Conservation (phyloP, 140 eudicot species). For the Erigeron philadelphicus region DNA sequence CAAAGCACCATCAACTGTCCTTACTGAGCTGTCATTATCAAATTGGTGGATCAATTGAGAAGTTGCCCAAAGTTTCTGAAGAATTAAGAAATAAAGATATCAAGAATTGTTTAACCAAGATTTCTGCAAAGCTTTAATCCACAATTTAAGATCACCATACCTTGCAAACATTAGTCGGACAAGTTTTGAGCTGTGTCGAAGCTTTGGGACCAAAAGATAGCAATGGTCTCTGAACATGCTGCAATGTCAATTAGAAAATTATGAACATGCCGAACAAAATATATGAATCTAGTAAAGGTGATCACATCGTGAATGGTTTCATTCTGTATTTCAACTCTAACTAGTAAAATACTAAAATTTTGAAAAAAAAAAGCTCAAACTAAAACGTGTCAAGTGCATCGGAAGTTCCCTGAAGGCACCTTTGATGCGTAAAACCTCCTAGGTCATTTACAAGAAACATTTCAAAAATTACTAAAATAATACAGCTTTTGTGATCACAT, state of each 20-base stretch:
- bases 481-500: not conserved
- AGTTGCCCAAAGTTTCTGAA: conserved; percentile 68
- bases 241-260: conserved; percentile 30
- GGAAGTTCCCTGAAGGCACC: not conserved
- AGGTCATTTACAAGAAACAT: not conserved
- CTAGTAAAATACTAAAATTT: no score
- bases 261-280: not conserved
- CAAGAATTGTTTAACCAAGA: conserved; percentile 14
- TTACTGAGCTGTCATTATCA: conserved; percentile 53
- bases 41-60: conserved; percentile 66
- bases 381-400: not conserved
- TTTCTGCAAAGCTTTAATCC: conserved; percentile 3
- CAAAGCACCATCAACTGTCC: conserved; percentile 66
- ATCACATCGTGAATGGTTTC: no score
- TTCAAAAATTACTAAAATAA: not conserved
- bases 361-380: no score
- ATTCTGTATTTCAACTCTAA: no score
- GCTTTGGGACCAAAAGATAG: conserved; percentile 95
- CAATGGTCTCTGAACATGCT: conserved; percentile 97
- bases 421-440: not conserved
- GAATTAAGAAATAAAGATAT: conserved; percentile 13
- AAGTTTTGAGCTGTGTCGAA: conserved; percentile 67
- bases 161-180: conserved; percentile 77
- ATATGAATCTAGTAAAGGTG: not conserved
- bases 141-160: conserved; percentile 27